Evolutionary conservation across 225 moss, liverwort and hornwort species (phyloP).

Genomic region (Pseudisothecium myosuroides): DNA sequence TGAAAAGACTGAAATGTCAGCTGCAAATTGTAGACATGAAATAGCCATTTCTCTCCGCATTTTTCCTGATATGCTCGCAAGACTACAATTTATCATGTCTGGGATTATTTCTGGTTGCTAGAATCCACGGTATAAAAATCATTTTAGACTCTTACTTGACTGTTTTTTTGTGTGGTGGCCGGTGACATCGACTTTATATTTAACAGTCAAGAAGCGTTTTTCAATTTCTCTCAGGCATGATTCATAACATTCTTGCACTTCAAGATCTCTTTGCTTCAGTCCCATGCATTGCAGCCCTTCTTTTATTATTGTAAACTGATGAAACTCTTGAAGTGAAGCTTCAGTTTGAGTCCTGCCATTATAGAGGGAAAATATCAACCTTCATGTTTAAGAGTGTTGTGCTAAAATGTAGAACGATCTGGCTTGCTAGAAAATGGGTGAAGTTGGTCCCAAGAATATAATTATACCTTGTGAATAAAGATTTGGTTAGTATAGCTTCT

Average conservation of each 20-base stretch:
- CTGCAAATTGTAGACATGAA: not conserved
- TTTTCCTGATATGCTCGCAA: no score
- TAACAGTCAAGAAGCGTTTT: not conserved
- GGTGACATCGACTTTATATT: not conserved
- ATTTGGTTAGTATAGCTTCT: not conserved
- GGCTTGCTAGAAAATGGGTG: not conserved
- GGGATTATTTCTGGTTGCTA: not conserved
- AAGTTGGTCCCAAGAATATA: not conserved
- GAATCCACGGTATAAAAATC: not conserved
- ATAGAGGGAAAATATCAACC: not conserved
- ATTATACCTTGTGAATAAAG: not conserved
- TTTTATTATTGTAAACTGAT: not conserved
- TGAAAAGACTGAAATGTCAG: not conserved
- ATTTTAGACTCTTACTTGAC: not conserved
- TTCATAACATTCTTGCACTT: not conserved
- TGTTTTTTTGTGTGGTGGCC: not conserved
- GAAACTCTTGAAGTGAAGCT: not conserved
- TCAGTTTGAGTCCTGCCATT: not conserved
- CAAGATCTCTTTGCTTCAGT: not conserved
- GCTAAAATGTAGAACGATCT: not conserved
- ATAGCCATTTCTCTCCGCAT: not conserved
- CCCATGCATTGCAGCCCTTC: not conserved
- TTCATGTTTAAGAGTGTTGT: not conserved
- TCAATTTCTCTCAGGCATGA: not conserved
- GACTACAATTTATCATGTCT: no score